A percentile compares a stretch with the other conserved stretches of the same genome.
These are phyloP conservation scores for Cardamine occulta DNA, from an alignment of 345 rosid species.

Conservation along the genomic window DNA sequence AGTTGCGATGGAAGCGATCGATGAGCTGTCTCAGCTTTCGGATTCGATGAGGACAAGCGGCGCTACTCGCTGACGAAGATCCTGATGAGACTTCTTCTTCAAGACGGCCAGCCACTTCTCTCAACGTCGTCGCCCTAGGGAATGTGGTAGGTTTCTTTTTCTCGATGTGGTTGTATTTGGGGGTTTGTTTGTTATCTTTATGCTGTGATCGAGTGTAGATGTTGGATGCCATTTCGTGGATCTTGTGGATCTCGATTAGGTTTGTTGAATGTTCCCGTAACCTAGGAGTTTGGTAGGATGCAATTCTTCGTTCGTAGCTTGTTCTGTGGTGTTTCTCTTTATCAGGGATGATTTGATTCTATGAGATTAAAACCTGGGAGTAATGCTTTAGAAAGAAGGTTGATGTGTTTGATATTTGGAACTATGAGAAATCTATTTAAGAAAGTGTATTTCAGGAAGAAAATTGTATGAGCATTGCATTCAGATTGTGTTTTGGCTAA, in stretches of 20 bases:
- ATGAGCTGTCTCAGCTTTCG: slow-evolving; percentile 74
- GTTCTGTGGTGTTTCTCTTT: background rate
- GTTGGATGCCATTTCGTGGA: slow-evolving; percentile 32
- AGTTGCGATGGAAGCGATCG: slow-evolving; percentile 84
- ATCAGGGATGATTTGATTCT: background rate
- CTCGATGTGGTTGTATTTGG: slow-evolving; percentile 24
- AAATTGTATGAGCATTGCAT: background rate
- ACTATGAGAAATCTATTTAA: slow-evolving; percentile 3
- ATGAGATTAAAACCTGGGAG: slow-evolving; percentile 2
- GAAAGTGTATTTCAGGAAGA: slow-evolving; percentile 14
- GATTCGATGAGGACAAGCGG: slow-evolving; percentile 79
- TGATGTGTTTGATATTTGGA: slow-evolving; percentile 14
- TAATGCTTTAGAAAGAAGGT: slow-evolving; percentile 20
- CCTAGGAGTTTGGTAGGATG: slow-evolving; percentile 33
- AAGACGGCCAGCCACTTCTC: slow-evolving; percentile 67
- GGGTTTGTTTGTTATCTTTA: slow-evolving; percentile 9
- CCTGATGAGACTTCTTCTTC: slow-evolving; percentile 75
- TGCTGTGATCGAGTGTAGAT: slow-evolving; percentile 26
- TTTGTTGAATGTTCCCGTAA: slow-evolving; percentile 16
- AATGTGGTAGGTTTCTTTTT: slow-evolving; percentile 67
- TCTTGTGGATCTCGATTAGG: slow-evolving; percentile 46
- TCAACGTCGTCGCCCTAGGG: slow-evolving; percentile 89
- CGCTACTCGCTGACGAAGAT: slow-evolving; percentile 91
- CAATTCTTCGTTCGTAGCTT: slow-evolving; percentile 13
- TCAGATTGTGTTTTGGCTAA: background rate